Base-by-base conservation (phyloP, 495 filamentous ascomycete species). In the Saxophila tyrrhenica region DNA sequence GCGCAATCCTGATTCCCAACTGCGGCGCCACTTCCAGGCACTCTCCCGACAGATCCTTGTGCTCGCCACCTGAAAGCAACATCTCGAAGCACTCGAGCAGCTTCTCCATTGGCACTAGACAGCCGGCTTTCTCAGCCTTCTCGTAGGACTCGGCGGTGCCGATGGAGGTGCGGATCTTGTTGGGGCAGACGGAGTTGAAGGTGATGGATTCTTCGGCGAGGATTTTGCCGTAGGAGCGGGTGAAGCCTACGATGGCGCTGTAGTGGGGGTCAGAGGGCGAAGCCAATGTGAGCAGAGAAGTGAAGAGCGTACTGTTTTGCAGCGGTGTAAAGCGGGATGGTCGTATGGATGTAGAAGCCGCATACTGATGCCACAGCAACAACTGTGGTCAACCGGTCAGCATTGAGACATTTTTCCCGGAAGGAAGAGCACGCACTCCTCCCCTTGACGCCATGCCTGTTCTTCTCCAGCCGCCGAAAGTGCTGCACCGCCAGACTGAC, bases 181-280 rank as follows among this genome's bases (percentile, higher is more conserved):
- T 52, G 19, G 54, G 54, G 25, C 54, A 55, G 13, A 53, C 50
- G 2, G 54, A 51, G 25, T 52, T 57, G n/a, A 57, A 39, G 9
- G 54, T 57, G 19, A 57, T 57, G 17, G 17, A 17, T 24, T 57
- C 54, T 44, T 41, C 38, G 15, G 25, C 24, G 21, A 57, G 50
- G 49, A 29, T 23, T 23, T 57, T 57, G 41, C 54, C 54, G 32
- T 57, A 57, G 19, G 50, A 53, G 24, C 54, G 48, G 19, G 51
- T 45, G 25, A 57, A 55, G 2, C 54, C 54, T 23, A 43, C 50
- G 19, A 57, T 50, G 2, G 21, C 54, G 29, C 54, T 57, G 25
- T 15, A 23, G 17, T 44, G n/a, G 7, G 7, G 16, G 7, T 44
- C 17, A 44, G 41, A 5, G 35, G 35, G 35, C 35, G 8, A 8